Base-by-base conservation (phyloP, 495 filamentous ascomycete species). In the Penicillium angulare region DNA sequence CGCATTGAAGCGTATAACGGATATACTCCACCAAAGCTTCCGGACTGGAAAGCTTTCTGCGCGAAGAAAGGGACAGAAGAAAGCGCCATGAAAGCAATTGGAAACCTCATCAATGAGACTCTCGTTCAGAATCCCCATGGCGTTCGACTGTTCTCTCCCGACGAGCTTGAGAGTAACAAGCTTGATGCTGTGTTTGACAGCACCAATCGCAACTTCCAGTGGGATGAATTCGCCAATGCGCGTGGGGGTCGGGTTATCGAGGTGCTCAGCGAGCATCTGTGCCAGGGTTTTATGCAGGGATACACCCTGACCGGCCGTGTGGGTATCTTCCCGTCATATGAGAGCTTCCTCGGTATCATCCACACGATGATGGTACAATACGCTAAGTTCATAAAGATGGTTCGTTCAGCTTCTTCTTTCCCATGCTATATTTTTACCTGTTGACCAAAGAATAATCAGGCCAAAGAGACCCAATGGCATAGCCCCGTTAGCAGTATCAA, bases 291-390 rank as follows among this genome's bases (percentile, higher is more conserved):
- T 57, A 68, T 84, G 65, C 79, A 84, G 57, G 86, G 86, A 0
- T 89, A 89, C 58, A 89, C 85, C 1, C 58, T 90, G 50, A 88
- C 84, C 2, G 85, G 86, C 6, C 77, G 86, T 5, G 76, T 75
- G 15, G 84, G 74, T 2, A 67, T 89, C 0, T 88, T 89, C 57
- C 84, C 85, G 3, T 84, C 79, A 8, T 89, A 89, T 58, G 86
- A 90, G 57, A 80, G 78, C 34, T 89, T 89, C 66, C 66, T 88
- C 23, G 84, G 83, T 0, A 90, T 90, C 44, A 76, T 89, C 22
- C 81, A 87, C 60, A 87, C 85, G 5, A 89, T 90, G 86, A 89
- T 89, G 83, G 84, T 89, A 34, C 84, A 89, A 55, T 87, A 88
- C 60, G 76, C 79, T 64, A 89, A 89, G 53, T 88, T 88, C 60